Evolutionary conservation across 23 red algal genomes (phyloP).

Genomic region (Agarophyton chilense): DNA sequence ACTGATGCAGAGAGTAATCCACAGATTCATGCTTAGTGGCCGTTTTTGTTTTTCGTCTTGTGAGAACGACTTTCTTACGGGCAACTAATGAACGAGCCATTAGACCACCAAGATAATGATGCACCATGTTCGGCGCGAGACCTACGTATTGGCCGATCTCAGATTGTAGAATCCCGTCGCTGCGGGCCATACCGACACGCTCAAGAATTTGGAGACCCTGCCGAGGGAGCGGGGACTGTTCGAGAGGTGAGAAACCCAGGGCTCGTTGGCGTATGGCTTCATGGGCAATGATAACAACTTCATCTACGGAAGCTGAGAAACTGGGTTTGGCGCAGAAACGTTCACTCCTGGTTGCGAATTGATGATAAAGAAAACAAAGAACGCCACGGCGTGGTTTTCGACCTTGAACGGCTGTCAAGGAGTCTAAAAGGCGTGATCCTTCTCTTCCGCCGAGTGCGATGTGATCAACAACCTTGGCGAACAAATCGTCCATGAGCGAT

Average conservation of each 20-base stretch:
- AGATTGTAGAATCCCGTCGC: constrained; percentile 47
- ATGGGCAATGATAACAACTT: constrained; percentile 20
- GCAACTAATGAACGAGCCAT: constrained; percentile 22
- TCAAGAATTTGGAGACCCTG: constrained; percentile 30
- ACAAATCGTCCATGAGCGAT: constrained; percentile 27
- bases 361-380: neutral
- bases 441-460: constrained; percentile 21
- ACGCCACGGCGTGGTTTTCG: neutral
- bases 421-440: neutral
- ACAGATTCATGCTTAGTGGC: neutral
- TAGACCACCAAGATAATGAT: constrained; percentile 50
- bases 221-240: constrained; percentile 20
- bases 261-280: constrained; percentile 35
- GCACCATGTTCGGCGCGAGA: constrained; percentile 41
- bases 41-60: neutral
- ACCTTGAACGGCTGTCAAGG: neutral
- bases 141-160: constrained; percentile 20
- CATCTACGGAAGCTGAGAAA: constrained; percentile 2
- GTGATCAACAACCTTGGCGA: constrained; percentile 55
- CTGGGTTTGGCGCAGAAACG: constrained; percentile 35
- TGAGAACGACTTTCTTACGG: constrained; percentile 53
- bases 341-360: constrained; percentile 3
- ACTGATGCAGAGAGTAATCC: neutral
- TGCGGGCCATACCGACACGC: constrained; percentile 19
- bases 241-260: constrained; percentile 37